Evolutionary conservation across 1,139 yeast genomes (phyloP), one percentile per base, ranked within the genome.

Genomic region (Diutina ranongensis): DNA sequence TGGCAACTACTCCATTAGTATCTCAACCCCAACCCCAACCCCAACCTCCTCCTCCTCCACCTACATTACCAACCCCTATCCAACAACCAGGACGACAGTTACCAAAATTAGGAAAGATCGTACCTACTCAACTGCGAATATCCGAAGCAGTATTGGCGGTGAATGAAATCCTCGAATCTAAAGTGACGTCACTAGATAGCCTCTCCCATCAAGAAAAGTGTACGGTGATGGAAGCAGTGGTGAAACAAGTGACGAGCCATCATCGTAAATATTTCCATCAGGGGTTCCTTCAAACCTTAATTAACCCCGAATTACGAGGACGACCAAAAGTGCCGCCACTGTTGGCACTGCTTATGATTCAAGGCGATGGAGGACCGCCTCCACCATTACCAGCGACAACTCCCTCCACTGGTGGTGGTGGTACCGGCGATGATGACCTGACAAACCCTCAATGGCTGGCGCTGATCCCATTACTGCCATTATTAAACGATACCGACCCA

Each of bases 401-500:
- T 10, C n/a, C n/a, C 28, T 3, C 19, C 36, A n/a, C 15, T 34
- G 13, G 21, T 13, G 16, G 13, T 3, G 27, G 16, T 36, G 40
- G 10, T 8, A 9, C 20, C 8, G 31, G 33, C 9, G 32, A 38
- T 4, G 42, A 38, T 15, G 42, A 38, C 10, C 4, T 12, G 3
- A n/a, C 31, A 7, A 22, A 38, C 28, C 12, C 31, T 5, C 32
- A n/a, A 15, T 38, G 42, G 42, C 32, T 25, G 42, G 42, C 42
- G 21, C 32, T 25, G 31, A 38, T 38, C 33, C 42, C 42, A 4
- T 27, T 38, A 21, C 42, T 38, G 42, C 42, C 42, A 13, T n/a
- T 38, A 4, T 20, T 38, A 4, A 38, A 38, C 20, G 42, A 38
- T 12, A 38, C 42, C 21, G 42, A 38, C 9, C 32, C 42, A 8